Evolutionary conservation across 192 early-diverging fungal species (phyloP), one percentile per base, ranked within the genome.

Genomic region (Entomortierella lignicola): DNA sequence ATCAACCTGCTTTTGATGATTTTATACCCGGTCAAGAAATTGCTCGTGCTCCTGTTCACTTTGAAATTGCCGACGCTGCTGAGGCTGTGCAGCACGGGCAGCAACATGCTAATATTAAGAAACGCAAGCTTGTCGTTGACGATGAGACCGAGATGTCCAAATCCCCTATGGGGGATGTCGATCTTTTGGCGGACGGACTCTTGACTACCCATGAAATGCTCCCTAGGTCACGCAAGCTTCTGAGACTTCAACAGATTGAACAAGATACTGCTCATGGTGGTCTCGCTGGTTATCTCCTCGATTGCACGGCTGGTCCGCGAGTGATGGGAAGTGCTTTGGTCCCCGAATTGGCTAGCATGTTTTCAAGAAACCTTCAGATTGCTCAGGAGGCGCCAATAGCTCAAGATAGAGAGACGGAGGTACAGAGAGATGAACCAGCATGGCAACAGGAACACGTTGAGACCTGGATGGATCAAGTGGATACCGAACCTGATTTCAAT

Each of bases 61-160:
- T 85, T 31, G 88, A 87, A 25, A 83, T 89, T 32, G 91, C 87
- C 13, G 85, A 88, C 48, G 85, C 61, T 17, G 61, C 81, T 2
- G 85, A 88, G n/a, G 82, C 69, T 23, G 81, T 61, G 72, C 37
- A 29, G 64, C 58, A 25, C 8, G 51, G 53, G n/a, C 56, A 43
- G n/a, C 56, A 43, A 51, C 72, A 61, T n/a, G 37, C 52, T 8
- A 69, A 60, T 8, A 59, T 83, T 43, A 87, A 87, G 60, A 84
- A 81, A 59, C 87, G 91, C 43, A 90, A 84, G 58, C 63, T 92
- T 2, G 69, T 91, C 31, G 84, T 94, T 2, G 93, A 95, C 67
- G 72, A 84, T 8, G 70, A 85, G n/a, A 94, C 88, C 1, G 91
- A 94, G 77, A 82, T 95, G 57, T 69, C 89, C 21, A 80, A 86